phyloP scores from a whole-genome alignment of 1,284 basidiomycete genomes.

The Marasmius fiardii region DNA sequence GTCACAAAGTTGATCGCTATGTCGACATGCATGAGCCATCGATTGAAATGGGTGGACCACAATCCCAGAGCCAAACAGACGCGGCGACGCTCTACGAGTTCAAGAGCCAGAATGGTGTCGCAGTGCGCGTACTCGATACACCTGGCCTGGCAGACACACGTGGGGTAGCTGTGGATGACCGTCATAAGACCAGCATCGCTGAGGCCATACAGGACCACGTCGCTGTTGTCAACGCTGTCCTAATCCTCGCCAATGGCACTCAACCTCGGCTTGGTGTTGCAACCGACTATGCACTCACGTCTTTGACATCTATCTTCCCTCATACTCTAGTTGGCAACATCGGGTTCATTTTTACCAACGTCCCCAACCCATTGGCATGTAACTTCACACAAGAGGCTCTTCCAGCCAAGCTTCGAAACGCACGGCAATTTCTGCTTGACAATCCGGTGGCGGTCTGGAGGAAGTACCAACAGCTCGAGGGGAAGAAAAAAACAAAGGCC shows the following conservation, averaged over 20 bases:
- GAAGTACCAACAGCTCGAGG: slow-evolving; percentile 7
- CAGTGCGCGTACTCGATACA: too few species aligned
- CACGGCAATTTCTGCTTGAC: slow-evolving; percentile 8
- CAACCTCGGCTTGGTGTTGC: slow-evolving; percentile 18
- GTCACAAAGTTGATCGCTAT: too few species aligned
- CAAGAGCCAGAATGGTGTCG: too few species aligned
- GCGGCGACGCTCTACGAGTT: too few species aligned
- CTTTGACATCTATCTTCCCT: slow-evolving; percentile 25
- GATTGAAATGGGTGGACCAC: too few species aligned
- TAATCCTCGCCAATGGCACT: slow-evolving; percentile 26
- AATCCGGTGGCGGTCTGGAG: slow-evolving; percentile 13
- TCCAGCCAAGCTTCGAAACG: slow-evolving; percentile 2
- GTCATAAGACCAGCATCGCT: slow-evolving; percentile 5
- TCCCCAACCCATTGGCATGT: slow-evolving; percentile 16
- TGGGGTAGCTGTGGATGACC: slow-evolving; percentile 2
- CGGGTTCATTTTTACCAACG: slow-evolving; percentile 26
- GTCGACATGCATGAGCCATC: too few species aligned
- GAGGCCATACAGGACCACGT: slow-evolving; percentile 2
- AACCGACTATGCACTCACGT: slow-evolving; percentile 24
- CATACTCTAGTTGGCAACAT: slow-evolving; percentile 23
- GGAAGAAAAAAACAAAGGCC: background rate
- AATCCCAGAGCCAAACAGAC: too few species aligned
- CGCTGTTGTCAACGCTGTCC: slow-evolving; percentile 18
- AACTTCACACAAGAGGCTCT: slow-evolving; percentile 22
- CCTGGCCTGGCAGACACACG: background rate